Evolutionary conservation across 2,329 filamentous ascomycete species (phyloP).

Genomic region (Xylaria hypoxylon): DNA sequence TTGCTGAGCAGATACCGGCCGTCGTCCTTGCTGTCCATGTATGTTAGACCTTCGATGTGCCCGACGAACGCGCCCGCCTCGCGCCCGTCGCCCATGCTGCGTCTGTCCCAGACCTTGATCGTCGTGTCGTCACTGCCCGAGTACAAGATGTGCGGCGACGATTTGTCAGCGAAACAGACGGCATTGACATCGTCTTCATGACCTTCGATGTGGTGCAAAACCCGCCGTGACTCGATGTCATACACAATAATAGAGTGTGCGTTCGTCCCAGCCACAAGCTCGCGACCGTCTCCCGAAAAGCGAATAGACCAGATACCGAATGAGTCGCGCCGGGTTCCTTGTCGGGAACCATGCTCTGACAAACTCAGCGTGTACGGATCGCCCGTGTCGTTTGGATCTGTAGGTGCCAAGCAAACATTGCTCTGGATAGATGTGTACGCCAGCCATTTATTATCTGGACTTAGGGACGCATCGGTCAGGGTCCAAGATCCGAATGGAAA

Average conservation of each 20-base stretch:
- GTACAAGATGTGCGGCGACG: constrained; percentile 92
- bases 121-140: constrained; percentile 95
- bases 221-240: constrained; percentile 84
- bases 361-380: constrained; percentile 86
- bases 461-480: constrained; percentile 91
- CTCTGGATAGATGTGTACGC: constrained; percentile 92
- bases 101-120: constrained; percentile 94
- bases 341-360: constrained; percentile 56
- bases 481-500: constrained; percentile 95
- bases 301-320: constrained; percentile 88
- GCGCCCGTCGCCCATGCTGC: constrained; percentile 88
- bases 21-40: constrained; percentile 77
- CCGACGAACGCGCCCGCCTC: constrained; percentile 75
- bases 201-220: constrained; percentile 79
- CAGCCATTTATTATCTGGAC: constrained; percentile 90
- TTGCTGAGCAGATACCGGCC: constrained; percentile 90
- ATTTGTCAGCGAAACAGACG: constrained; percentile 91
- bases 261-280: constrained; percentile 90
- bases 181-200: constrained; percentile 94
- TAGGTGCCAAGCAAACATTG: constrained; percentile 85
- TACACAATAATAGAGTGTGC: constrained; percentile 86
- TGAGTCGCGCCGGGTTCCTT: constrained; percentile 50
- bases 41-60: constrained; percentile 74
- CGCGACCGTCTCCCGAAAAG: constrained; percentile 90
- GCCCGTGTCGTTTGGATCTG: constrained; percentile 82